These are phyloP conservation scores for Penicillium samsonianum DNA, from an alignment of 495 filamentous ascomycete species.

Conservation along the genomic window DNA sequence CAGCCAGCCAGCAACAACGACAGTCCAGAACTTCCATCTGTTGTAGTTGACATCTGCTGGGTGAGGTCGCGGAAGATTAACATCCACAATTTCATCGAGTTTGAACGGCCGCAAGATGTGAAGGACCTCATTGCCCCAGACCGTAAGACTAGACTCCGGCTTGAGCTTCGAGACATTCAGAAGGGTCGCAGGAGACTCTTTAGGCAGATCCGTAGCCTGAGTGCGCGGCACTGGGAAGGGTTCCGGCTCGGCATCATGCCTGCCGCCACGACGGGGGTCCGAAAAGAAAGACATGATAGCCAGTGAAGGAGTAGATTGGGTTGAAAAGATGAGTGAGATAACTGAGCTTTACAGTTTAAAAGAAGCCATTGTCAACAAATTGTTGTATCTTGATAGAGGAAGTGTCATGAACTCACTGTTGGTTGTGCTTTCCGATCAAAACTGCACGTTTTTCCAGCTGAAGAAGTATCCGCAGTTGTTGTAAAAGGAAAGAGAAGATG, in stretches of 20 bases:
- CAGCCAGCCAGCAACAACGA: background rate
- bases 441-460: background rate
- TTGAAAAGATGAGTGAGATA: background rate
- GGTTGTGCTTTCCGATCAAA: background rate
- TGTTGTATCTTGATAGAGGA: background rate
- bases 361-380: background rate
- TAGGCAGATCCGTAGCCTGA: background rate
- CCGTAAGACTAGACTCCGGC: background rate
- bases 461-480: background rate
- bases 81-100: background rate
- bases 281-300: background rate
- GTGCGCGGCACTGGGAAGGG: background rate
- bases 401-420: background rate
- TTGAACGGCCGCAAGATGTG: constrained; percentile 2
- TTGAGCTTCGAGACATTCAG: constrained; percentile 9
- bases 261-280: background rate
- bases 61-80: background rate
- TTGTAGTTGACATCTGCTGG: background rate
- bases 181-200: background rate
- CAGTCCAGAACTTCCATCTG: constrained; percentile 5
- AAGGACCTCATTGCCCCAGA: constrained; percentile 1
- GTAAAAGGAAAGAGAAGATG: background rate
- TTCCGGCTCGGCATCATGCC: background rate
- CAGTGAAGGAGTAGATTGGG: background rate
- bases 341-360: background rate